These are phyloP conservation scores for Lipomyces yamanashiensis DNA, from an alignment of 805 yeast species.

Conservation along the genomic window DNA sequence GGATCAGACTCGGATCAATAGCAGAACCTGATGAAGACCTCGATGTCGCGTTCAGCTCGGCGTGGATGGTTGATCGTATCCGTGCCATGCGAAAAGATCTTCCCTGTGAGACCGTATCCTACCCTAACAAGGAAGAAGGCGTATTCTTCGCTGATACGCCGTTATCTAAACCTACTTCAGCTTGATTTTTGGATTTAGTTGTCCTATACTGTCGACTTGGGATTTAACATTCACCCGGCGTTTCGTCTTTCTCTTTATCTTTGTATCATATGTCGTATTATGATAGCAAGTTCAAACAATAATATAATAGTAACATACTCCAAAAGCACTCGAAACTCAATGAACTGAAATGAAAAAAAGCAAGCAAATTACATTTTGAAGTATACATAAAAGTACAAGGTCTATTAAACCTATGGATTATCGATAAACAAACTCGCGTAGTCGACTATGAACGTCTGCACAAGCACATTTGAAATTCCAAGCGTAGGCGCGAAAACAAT, in stretches of 20 bases:
- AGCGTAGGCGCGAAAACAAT: slow-evolving; percentile 84
- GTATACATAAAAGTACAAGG: neutral
- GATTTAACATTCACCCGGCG: neutral
- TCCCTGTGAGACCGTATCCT: slow-evolving; percentile 38
- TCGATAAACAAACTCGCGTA: slow-evolving; percentile 64
- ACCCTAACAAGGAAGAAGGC: slow-evolving; percentile 14
- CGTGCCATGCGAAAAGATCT: slow-evolving; percentile 36
- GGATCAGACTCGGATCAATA: slow-evolving; percentile 10
- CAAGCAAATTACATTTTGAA: neutral
- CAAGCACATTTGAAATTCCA: slow-evolving; percentile 64
- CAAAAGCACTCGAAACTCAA: no score
- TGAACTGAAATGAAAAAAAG: neutral
- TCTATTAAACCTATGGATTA: neutral
- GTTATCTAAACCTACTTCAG: neutral
- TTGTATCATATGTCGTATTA: neutral
- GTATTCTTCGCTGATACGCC: neutral
- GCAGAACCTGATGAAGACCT: slow-evolving; percentile 13
- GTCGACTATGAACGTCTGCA: slow-evolving; percentile 65
- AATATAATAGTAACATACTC: no score
- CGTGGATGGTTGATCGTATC: slow-evolving; percentile 46
- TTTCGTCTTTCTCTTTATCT: neutral
- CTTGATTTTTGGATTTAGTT: neutral
- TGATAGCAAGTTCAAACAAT: neutral
- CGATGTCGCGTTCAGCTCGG: slow-evolving; percentile 39
- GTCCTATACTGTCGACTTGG: neutral